Evolutionary conservation across 140 eudicot species (phyloP).

Genomic region (Bidens hawaiensis): DNA sequence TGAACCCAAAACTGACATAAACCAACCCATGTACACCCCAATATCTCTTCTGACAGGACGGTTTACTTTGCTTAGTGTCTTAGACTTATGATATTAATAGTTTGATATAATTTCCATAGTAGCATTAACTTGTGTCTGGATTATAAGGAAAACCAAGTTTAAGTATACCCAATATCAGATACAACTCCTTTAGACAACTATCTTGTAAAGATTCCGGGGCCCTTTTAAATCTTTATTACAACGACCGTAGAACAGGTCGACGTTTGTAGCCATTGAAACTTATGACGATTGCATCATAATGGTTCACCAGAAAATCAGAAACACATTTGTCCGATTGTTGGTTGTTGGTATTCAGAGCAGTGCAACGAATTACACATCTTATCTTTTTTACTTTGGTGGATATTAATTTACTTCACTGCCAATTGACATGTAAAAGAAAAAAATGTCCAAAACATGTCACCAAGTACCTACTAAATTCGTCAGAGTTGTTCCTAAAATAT

Average conservation of each 20-base stretch:
- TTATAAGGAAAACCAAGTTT: slow-evolving; percentile 6
- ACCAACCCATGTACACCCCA: neutral
- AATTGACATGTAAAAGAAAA: slow-evolving; percentile 3
- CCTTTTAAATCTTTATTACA: slow-evolving; percentile 15
- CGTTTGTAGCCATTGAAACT: slow-evolving; percentile 24
- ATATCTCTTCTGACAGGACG: neutral
- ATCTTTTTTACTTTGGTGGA: slow-evolving; percentile 13
- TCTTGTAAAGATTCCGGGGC: slow-evolving; percentile 16
- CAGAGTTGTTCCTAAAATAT: slow-evolving; percentile 17
- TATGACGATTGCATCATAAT: slow-evolving; percentile 33
- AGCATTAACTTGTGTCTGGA: too few species aligned
- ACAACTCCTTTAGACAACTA: slow-evolving; percentile 14
- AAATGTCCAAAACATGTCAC: slow-evolving; percentile 7
- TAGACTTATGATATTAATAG: neutral
- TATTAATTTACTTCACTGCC: slow-evolving; percentile 7
- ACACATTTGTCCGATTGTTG: slow-evolving; percentile 22
- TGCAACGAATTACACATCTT: neutral
- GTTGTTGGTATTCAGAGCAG: slow-evolving; percentile 26
- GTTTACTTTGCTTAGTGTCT: neutral
- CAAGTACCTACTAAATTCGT: slow-evolving; percentile 5
- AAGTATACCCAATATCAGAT: slow-evolving; percentile 17
- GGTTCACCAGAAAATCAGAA: slow-evolving; percentile 35
- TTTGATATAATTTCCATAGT: neutral
- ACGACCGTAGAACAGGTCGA: slow-evolving; percentile 38
- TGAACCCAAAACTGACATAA: neutral